A percentile compares a stretch with the other conserved stretches of the same genome.
Evolutionary conservation across 2,329 filamentous ascomycete species (phyloP).

Genomic region (Aureobasidium musti): DNA sequence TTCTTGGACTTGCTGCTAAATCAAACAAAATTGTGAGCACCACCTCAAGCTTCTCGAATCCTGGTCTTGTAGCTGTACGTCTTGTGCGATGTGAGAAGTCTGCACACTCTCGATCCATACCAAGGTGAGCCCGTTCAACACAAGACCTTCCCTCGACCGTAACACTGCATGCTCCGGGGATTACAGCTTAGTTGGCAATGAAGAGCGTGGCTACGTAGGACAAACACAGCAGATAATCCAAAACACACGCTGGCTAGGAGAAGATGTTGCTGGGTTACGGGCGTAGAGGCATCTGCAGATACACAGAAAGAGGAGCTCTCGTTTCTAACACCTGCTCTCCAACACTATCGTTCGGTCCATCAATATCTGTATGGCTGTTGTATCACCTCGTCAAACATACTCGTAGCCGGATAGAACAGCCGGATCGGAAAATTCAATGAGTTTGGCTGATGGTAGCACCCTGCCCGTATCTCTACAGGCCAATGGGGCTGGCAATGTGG

Average conservation of each 20-base stretch:
- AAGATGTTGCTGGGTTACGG: background rate
- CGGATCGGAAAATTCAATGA: too few relatives aligned
- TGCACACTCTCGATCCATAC: background rate
- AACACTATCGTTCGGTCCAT: background rate
- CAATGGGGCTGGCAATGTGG: too few relatives aligned
- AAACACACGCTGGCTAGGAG: background rate
- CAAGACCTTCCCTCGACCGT: background rate
- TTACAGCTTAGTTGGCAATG: background rate
- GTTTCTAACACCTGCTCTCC: background rate
- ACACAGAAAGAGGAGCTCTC: background rate
- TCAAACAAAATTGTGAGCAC: background rate
- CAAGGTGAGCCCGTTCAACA: background rate
- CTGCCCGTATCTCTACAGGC: too few relatives aligned
- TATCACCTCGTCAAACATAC: too few relatives aligned
- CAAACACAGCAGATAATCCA: background rate
- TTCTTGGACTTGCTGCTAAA: too few relatives aligned
- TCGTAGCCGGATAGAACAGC: too few relatives aligned
- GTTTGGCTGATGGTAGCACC: too few relatives aligned
- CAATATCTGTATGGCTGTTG: background rate
- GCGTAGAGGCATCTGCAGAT: background rate
- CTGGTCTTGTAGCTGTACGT: background rate
- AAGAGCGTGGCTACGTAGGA: background rate
- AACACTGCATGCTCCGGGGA: background rate
- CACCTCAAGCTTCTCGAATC: background rate
- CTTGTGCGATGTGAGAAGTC: background rate